A percentile compares a stretch with the other conserved stretches of the same genome.
Conservation (phyloP, 2,329 filamentous ascomycete genomes). For the Cryphonectria carpinicola region DNA sequence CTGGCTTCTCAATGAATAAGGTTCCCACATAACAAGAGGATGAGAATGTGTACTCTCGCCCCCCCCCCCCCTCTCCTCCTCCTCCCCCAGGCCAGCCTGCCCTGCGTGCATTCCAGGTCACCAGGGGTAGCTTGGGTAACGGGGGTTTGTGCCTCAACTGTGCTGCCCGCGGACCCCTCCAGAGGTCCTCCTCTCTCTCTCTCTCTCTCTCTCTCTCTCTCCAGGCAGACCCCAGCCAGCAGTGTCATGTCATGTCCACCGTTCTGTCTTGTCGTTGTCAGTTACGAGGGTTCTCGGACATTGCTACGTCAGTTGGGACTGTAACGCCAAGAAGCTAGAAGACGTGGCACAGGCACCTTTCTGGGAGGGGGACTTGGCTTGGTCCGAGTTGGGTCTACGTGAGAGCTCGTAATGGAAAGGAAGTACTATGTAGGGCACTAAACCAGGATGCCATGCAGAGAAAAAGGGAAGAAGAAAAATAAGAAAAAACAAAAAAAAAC, state of each 20-base stretch:
- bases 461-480: too few relatives aligned
- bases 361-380: background rate
- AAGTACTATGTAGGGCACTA: background rate
- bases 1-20: background rate
- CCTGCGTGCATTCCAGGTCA: background rate
- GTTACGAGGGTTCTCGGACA: slow-evolving; percentile 7
- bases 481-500: too few relatives aligned
- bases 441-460: background rate
- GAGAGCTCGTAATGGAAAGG: slow-evolving; percentile 22
- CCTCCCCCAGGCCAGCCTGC: background rate
- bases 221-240: background rate
- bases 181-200: too few relatives aligned
- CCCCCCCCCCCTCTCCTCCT: too few relatives aligned
- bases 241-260: background rate
- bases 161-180: background rate
- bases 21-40: background rate
- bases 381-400: slow-evolving; percentile 12
- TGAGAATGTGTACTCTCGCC: background rate
- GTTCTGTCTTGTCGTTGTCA: background rate
- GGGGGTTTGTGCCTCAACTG: slow-evolving; percentile 8
- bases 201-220: background rate
- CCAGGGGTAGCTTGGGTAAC: slow-evolving; percentile 9
- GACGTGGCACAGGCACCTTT: slow-evolving; percentile 21
- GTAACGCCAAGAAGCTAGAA: slow-evolving; percentile 27
- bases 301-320: slow-evolving; percentile 17